Evolutionary conservation across 495 filamentous ascomycete genomes (phyloP), one percentile per base, ranked within the genome.

Genomic region (Neurospora terricola): DNA sequence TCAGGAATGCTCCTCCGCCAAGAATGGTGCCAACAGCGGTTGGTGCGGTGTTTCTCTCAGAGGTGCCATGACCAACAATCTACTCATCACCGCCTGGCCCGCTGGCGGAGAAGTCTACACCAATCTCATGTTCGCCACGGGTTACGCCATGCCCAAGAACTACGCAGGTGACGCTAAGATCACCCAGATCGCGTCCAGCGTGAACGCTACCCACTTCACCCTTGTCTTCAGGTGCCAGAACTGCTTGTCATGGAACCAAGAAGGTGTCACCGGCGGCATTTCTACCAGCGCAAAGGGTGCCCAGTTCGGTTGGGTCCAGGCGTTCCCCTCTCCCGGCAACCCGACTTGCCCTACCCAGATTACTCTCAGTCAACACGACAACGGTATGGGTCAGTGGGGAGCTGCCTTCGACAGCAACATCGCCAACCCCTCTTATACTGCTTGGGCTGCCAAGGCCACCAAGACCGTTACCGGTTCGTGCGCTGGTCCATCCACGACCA

Each of bases 191-290:
- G 85, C 83, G 30, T 85, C 86, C 34, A 83, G 74, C 69, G 78
- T 89, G 73, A 90, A 88, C 79, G 76, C 84, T 45, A 83, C 83
- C 12, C 78, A 85, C 78, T 92, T 85, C 79, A 84, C 83, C 39
- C 79, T 90, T 34, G 83, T 89, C 66, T 92, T 89, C 79, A 82
- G 87, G 48, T 92, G 90, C 83, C 81, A 88, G 54, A 84, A 87
- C 80, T 92, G 90, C 78, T 81, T 88, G 36, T 77, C 79, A 5
- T 91, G 89, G 87, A 81, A 76, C 62, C 76, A 78, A 37, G 72
- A 45, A 70, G 79, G 78, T 73, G 69, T 59, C 62, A 54, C 73
- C 14, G 75, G 75, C 69, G 71, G 45, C 43, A 72, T 66, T n/a
- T 43, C 79, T 45, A 82, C 79, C 18, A 76, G 74, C 62, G 16